Evolutionary conservation across 495 filamentous ascomycete genomes (phyloP).

Genomic region (Delitschia confertaspora): DNA sequence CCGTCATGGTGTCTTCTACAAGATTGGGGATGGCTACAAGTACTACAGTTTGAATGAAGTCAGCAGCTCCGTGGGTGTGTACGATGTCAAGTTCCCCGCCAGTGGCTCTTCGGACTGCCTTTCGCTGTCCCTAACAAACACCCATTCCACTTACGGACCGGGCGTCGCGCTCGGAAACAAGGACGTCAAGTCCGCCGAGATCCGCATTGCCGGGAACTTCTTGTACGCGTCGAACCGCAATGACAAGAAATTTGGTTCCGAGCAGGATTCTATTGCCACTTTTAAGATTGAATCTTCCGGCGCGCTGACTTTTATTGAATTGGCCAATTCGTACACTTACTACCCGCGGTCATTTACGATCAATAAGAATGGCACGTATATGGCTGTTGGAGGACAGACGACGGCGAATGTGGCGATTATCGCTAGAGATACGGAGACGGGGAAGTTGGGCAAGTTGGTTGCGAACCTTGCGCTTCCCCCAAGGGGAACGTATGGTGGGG

Average conservation of each 20-base stretch:
- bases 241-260: slow-evolving; percentile 33
- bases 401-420: slow-evolving; percentile 53
- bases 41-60: slow-evolving; percentile 60
- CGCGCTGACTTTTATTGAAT: slow-evolving; percentile 41
- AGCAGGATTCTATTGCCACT: slow-evolving; percentile 31
- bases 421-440: slow-evolving; percentile 45
- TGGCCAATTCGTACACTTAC: slow-evolving; percentile 27
- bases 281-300: slow-evolving; percentile 36
- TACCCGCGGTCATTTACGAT: slow-evolving; percentile 59
- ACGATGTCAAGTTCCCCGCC: slow-evolving; percentile 45
- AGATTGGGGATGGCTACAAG: slow-evolving; percentile 37
- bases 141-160: slow-evolving; percentile 43
- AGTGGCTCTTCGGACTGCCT: slow-evolving; percentile 23
- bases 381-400: slow-evolving; percentile 53
- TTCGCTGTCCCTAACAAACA: slow-evolving; percentile 40
- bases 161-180: slow-evolving; percentile 30
- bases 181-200: slow-evolving; percentile 33
- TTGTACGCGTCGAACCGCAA: slow-evolving; percentile 36
- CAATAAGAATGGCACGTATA: slow-evolving; percentile 50
- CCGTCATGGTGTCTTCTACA: slow-evolving; percentile 55
- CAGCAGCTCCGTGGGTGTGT: slow-evolving; percentile 40
- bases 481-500: slow-evolving; percentile 32
- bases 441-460: slow-evolving; percentile 45
- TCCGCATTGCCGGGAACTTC: slow-evolving; percentile 22
- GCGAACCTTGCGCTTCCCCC: slow-evolving; percentile 30